Evolutionary conservation across 192 early-diverging fungal genomes (phyloP).

Genomic region (Phycomyces blakesleeanus): DNA sequence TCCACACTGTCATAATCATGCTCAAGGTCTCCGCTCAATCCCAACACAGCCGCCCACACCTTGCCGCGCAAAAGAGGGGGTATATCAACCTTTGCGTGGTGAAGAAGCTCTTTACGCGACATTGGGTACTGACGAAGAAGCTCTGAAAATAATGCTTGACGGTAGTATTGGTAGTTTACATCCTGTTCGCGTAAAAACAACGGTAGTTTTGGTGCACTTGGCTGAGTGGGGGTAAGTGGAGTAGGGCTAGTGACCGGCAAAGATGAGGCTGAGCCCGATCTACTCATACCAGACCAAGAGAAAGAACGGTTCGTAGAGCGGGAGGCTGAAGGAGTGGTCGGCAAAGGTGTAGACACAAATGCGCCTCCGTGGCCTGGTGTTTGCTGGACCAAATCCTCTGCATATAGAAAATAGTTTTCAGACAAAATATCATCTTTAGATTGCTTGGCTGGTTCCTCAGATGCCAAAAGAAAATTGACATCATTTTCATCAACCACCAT

Average conservation of each 20-base stretch:
- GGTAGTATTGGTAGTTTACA: constrained; percentile 55
- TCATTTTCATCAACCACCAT: constrained; percentile 53
- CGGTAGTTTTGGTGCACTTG: constrained; percentile 34
- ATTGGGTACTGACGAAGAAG: constrained; percentile 56
- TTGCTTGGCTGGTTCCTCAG: constrained; percentile 10
- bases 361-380: neutral
- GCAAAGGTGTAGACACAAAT: neutral
- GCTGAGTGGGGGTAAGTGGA: constrained; percentile 2
- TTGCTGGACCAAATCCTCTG: neutral
- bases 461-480: constrained; percentile 51
- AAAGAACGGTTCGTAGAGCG: neutral
- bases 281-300: constrained; percentile 10
- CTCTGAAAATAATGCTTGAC: constrained; percentile 49
- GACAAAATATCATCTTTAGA: constrained; percentile 28
- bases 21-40: constrained; percentile 52
- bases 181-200: constrained; percentile 54
- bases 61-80: constrained; percentile 57
- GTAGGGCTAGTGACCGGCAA: constrained; percentile 13
- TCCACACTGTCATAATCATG: constrained; percentile 48
- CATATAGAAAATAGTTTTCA: neutral
- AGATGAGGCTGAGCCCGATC: constrained; percentile 23
- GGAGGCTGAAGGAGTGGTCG: constrained; percentile 8
- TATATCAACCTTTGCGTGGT: constrained; percentile 60
- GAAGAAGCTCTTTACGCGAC: constrained; percentile 49
- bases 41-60: constrained; percentile 65